These are phyloP conservation scores for Castanea crenata DNA, from an alignment of 306 rosid genomes.

Conservation along the genomic window DNA sequence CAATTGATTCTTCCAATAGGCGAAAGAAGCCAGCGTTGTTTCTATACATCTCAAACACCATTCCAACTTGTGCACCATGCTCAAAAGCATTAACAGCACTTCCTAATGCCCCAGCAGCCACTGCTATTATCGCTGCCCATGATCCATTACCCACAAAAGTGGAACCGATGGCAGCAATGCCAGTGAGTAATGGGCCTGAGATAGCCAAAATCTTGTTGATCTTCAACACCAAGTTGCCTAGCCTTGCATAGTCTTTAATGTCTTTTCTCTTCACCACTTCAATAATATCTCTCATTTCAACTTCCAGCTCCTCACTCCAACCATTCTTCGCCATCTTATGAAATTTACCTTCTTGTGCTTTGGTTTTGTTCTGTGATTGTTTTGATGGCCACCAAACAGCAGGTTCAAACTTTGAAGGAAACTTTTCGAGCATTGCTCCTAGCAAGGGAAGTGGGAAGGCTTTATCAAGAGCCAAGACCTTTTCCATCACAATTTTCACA, in stretches of 20 bases:
- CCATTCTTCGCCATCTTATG: constrained; percentile 20
- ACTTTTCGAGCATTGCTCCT: too few species aligned
- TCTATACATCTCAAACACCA: constrained; percentile 49
- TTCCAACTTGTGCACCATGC: constrained; percentile 46
- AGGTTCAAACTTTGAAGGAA: too few species aligned
- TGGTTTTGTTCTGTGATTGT: too few species aligned
- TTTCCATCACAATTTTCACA: too few species aligned
- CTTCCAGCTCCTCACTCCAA: constrained; percentile 32
- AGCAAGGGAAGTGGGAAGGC: too few species aligned
- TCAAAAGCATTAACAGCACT: constrained; percentile 29
- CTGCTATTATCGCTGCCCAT: constrained; percentile 15
- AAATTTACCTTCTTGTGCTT: too few species aligned
- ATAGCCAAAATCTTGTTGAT: constrained; percentile 32
- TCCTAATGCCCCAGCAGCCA: constrained; percentile 37
- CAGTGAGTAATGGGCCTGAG: too few species aligned
- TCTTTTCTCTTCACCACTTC: constrained; percentile 35
- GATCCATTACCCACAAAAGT: constrained; percentile 25
- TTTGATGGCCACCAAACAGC: too few species aligned
- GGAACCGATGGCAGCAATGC: constrained; percentile 18
- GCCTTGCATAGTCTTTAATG: constrained; percentile 32
- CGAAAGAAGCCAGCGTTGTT: constrained; percentile 35
- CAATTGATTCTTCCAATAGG: constrained; percentile 30
- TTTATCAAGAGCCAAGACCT: too few species aligned
- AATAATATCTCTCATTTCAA: constrained; percentile 31
- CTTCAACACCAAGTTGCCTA: constrained; percentile 39